phyloP scores from a whole-genome alignment of 495 filamentous ascomycete species.

The Alectoria sarmentosa region DNA sequence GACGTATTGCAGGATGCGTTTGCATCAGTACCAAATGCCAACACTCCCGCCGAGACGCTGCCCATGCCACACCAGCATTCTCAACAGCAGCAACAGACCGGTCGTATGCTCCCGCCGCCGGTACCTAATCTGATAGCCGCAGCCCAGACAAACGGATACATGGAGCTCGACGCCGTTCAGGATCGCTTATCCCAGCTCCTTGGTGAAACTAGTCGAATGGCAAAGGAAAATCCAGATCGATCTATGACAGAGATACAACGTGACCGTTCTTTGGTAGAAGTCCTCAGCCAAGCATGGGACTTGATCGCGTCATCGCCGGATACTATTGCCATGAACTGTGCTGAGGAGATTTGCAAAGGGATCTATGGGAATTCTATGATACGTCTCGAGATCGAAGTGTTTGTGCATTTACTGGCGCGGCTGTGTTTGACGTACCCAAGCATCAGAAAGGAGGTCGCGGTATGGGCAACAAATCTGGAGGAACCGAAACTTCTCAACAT shows the following conservation, averaged over 20 bases:
- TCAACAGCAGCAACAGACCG: constrained; percentile 47
- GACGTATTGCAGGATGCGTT: constrained; percentile 84
- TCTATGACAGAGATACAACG: constrained; percentile 62
- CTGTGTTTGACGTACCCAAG: constrained; percentile 70
- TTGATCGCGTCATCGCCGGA: constrained; percentile 49
- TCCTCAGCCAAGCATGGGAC: constrained; percentile 49
- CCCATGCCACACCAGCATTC: constrained; percentile 61
- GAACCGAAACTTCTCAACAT: constrained; percentile 74
- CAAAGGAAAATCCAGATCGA: constrained; percentile 59
- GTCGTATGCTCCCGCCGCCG: constrained; percentile 40
- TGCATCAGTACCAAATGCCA: constrained; percentile 63
- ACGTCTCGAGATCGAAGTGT: constrained; percentile 68
- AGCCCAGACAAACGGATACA: constrained; percentile 55
- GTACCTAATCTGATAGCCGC: constrained; percentile 39
- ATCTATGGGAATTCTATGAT: constrained; percentile 56
- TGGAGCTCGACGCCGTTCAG: constrained; percentile 54
- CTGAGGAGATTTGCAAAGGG: constrained; percentile 60
- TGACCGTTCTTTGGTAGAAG: constrained; percentile 55
- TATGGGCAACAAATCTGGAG: constrained; percentile 60
- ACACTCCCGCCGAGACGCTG: constrained; percentile 75
- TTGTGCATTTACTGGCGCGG: constrained; percentile 73
- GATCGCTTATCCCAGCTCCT: constrained; percentile 64
- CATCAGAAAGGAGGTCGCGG: constrained; percentile 66
- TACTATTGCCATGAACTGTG: constrained; percentile 57
- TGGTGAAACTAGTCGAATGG: constrained; percentile 58